These are phyloP conservation scores for Zygoascus hellenicus DNA, from an alignment of 1,139 yeast genomes.

Conservation along the genomic window DNA sequence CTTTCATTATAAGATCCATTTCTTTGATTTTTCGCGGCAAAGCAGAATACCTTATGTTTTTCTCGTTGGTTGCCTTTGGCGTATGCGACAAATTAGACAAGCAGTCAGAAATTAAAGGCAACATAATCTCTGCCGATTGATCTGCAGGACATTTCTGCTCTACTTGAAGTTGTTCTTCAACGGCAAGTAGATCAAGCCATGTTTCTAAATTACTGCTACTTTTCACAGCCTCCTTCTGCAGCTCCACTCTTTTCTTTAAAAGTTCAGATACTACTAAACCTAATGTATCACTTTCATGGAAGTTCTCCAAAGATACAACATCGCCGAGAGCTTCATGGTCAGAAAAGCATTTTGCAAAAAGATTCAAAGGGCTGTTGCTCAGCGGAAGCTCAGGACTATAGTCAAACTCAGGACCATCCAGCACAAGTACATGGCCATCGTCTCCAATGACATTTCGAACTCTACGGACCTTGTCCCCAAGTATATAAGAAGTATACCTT, in stretches of 20 bases:
- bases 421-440: background rate
- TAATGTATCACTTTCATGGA: constrained; percentile 3
- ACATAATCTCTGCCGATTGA: background rate
- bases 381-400: background rate
- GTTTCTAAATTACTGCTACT: background rate
- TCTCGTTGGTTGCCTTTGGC: constrained; percentile 8
- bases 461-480: constrained; percentile 7
- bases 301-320: background rate
- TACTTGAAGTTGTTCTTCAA: constrained; percentile 8
- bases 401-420: background rate
- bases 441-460: background rate
- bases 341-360: background rate
- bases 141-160: constrained; percentile 7
- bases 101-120: background rate
- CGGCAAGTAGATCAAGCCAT: constrained; percentile 9
- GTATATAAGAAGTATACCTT: constrained; percentile 11
- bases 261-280: no score
- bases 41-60: background rate
- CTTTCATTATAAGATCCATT: no score
- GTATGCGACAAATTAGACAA: background rate
- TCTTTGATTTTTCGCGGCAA: background rate
- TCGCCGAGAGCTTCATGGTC: background rate
- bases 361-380: constrained; percentile 1
- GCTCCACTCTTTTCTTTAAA: no score
- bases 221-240: no score